These are phyloP conservation scores for Hypomontagnella submonticulosa DNA, from an alignment of 495 filamentous ascomycete genomes.

Conservation along the genomic window DNA sequence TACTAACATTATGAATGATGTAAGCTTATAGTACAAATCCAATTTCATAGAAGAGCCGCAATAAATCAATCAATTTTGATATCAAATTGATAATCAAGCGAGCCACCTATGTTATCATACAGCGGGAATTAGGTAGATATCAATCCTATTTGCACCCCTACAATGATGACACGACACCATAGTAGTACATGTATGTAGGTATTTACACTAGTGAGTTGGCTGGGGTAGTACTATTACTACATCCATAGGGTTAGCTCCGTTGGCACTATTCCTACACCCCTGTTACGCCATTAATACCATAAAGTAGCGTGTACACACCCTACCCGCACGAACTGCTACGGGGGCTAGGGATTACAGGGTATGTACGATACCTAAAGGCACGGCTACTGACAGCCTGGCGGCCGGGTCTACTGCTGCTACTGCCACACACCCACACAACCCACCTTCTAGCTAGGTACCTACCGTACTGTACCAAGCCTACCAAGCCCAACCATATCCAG, in stretches of 20 bases:
- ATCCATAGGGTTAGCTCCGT: not conserved
- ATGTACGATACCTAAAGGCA: slow-evolving; percentile 6
- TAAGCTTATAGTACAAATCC: not conserved
- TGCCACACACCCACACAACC: slow-evolving; percentile 27
- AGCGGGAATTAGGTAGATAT: slow-evolving; percentile 6
- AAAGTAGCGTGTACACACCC: slow-evolving; percentile 14
- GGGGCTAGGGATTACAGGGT: not conserved
- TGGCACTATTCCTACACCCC: slow-evolving; percentile 3
- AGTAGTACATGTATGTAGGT: not conserved
- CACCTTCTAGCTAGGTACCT: slow-evolving; percentile 26
- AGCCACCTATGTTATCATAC: slow-evolving; percentile 5
- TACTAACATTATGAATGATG: not conserved
- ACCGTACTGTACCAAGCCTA: slow-evolving; percentile 3
- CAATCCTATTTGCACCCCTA: too few relatives aligned
- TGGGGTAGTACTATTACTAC: slow-evolving; percentile 5
- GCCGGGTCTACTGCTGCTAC: slow-evolving; percentile 17
- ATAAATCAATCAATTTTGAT: slow-evolving; percentile 10
- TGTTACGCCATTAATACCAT: slow-evolving; percentile 17
- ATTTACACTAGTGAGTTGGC: slow-evolving; percentile 5
- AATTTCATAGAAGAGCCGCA: not conserved
- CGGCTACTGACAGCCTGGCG: slow-evolving; percentile 33
- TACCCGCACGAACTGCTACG: slow-evolving; percentile 36
- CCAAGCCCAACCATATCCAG: slow-evolving; percentile 34
- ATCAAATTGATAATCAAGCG: slow-evolving; percentile 3
- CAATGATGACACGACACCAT: not conserved